These are phyloP conservation scores for Stephanodiscus minutulus DNA, from an alignment of 108 stramenopile species.

Conservation along the genomic window DNA sequence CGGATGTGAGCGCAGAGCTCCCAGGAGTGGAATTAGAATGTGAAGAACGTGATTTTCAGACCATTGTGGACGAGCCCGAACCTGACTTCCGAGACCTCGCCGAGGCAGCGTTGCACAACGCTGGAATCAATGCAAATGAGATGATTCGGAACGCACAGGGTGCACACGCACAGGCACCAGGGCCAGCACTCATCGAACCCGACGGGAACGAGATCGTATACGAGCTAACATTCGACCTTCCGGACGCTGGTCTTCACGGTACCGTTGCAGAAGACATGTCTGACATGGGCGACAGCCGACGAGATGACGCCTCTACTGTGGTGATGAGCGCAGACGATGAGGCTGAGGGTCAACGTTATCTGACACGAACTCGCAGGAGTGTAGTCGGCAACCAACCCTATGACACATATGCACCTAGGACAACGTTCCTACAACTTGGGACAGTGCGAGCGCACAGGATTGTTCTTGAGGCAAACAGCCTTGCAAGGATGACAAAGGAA, in stretches of 20 bases:
- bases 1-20: slow-evolving; percentile 10
- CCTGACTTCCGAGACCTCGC: neutral
- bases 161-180: neutral
- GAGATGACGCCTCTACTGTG: neutral
- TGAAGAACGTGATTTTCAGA: neutral
- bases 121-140: neutral
- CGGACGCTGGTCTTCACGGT: neutral
- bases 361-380: neutral
- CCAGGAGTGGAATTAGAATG: slow-evolving; percentile 7
- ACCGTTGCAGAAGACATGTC: neutral
- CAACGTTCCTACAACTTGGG: neutral
- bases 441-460: neutral
- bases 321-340: neutral
- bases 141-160: neutral
- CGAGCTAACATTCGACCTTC: neutral
- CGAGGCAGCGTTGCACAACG: neutral
- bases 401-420: neutral
- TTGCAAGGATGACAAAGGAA: neutral
- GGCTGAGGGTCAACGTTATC: neutral
- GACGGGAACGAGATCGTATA: neutral
- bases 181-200: neutral
- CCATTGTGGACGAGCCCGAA: neutral
- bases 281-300: neutral
- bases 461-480: neutral
- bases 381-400: neutral